Evolutionary conservation across 441 rosid genomes (phyloP), one percentile per base, ranked within the genome.

Genomic region (Euphorbia schlechtendalii): DNA sequence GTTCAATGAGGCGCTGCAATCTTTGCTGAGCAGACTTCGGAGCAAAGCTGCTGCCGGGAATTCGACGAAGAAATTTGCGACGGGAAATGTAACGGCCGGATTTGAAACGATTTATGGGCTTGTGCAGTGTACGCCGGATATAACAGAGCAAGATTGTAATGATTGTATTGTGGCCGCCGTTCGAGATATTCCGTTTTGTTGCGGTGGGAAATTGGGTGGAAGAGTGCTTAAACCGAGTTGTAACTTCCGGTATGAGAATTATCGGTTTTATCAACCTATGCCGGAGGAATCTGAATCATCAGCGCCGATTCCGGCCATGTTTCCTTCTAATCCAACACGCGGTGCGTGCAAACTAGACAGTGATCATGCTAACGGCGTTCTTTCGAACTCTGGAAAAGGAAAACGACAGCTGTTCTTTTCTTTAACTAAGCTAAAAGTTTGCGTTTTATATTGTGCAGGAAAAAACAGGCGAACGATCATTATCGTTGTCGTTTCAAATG

Each of bases 111-210:
- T 83, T 61, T 85, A 67, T 58, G 86, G 78, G 20, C 56, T 82
- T 3, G 79, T 67, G 36, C 86, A 85, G 57, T 87, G 94, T 55
- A 78, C 84, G 5, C 80, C 81, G 1, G 87, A 85, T 54, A 61
- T 90, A 45, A 53, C 84, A 11, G 43, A 51, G 55, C 25, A 28
- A 15, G 69, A 73, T 0, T 89, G 96, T 70, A 24, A 30, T 5
- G 53, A 77, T 41, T 89, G 94, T 72, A 36, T 84, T 14, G 68
- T 61, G 10, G 52, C 11, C 2, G 61, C 65, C 11, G 24, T 73
- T 40, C 53, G 56, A 5, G 32, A 32, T 34, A 76, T 81, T 27
- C 78, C 82, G 11, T 15, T 5, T 18, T 73, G 75, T 52, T 78
- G 82, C 46, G 30, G 9, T 21, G 77, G 83, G 13, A 75, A 57